Conservation (phyloP, 208 protist genomes). For the Naegleria fowleri region DNA sequence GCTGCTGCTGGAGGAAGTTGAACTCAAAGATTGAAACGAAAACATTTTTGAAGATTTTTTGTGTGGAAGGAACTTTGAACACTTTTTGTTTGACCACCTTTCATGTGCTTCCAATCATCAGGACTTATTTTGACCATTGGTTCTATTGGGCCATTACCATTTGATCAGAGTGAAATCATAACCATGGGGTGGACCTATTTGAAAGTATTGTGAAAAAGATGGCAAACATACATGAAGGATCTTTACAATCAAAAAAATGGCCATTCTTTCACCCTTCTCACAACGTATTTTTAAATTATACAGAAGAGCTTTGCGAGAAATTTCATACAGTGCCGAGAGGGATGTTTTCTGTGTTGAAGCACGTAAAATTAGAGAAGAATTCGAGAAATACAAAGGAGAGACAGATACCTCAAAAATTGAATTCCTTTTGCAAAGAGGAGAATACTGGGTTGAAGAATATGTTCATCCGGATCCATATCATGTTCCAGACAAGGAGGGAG, state of each 20-base stretch:
- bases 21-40: too few species aligned
- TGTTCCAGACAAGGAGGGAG: background rate
- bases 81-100: too few species aligned
- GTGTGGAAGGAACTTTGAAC: too few species aligned
- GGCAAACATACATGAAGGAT: too few species aligned
- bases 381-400: constrained; percentile 9
- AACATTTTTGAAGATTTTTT: too few species aligned
- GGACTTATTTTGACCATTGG: too few species aligned
- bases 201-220: too few species aligned
- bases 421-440: background rate
- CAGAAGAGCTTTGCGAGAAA: background rate
- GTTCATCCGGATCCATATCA: background rate
- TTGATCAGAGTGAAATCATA: too few species aligned
- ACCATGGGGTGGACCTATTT: too few species aligned
- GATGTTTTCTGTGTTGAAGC: background rate
- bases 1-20: too few species aligned
- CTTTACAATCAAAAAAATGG: background rate
- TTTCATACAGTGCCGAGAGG: background rate
- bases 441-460: constrained; percentile 4
- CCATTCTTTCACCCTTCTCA: background rate
- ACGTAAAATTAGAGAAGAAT: background rate
- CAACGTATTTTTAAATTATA: background rate
- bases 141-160: too few species aligned
- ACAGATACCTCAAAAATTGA: background rate
- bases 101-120: too few species aligned